These are phyloP conservation scores for Pythium dissotocum DNA, from an alignment of 352 stramenopile species.

Conservation along the genomic window DNA sequence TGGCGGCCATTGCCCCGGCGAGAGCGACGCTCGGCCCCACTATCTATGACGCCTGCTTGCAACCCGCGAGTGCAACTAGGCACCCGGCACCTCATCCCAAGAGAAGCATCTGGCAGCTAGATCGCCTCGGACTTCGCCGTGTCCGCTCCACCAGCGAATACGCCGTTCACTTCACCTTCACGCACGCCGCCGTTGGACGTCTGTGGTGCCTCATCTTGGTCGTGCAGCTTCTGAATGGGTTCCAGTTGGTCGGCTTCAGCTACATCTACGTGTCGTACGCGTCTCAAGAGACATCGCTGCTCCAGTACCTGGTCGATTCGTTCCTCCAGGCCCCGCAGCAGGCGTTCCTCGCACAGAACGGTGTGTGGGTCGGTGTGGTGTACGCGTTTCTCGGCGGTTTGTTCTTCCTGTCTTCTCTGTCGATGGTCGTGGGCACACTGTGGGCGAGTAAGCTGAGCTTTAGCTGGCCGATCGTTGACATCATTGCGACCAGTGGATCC, in stretches of 20 bases:
- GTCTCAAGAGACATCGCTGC: not conserved
- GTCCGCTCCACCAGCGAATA: not conserved
- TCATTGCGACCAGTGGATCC: not conserved
- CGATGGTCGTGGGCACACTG: not conserved
- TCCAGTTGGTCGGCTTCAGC: conserved; percentile 3
- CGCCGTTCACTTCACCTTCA: conserved; percentile 10
- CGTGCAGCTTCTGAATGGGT: conserved; percentile 1
- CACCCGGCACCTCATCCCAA: not conserved
- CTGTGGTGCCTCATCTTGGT: conserved; percentile 14
- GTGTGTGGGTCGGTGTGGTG: conserved; percentile 1
- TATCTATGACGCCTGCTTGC: not conserved
- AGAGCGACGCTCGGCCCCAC: not conserved
- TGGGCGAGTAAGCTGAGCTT: conserved; percentile 9
- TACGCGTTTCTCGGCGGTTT: not conserved
- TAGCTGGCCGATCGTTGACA: not conserved
- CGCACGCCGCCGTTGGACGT: not conserved
- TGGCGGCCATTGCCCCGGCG: not conserved
- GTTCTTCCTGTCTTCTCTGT: not conserved
- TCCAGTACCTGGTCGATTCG: not conserved
- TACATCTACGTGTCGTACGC: conserved; percentile 9
- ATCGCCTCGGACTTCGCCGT: not conserved
- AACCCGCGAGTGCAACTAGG: not conserved
- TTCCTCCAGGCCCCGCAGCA: conserved; percentile 8
- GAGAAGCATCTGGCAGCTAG: not conserved
- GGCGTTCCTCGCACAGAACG: not conserved